phyloP scores from a whole-genome alignment of 2,329 filamentous ascomycete genomes.

The Karstenula rhodostoma region DNA sequence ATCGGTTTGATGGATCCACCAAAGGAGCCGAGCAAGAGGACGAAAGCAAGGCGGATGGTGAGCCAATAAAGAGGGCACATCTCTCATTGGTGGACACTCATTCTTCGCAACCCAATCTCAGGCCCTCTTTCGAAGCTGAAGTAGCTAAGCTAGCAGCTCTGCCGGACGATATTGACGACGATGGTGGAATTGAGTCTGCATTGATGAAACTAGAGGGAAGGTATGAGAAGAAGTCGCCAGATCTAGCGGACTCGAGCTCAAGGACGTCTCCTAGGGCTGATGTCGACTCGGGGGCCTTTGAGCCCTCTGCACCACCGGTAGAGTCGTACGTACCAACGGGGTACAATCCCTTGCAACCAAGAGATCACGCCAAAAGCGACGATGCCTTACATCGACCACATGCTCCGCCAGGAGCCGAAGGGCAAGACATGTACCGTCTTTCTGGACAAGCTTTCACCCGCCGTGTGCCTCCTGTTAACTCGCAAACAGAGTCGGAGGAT shows the following conservation, averaged over 20 bases:
- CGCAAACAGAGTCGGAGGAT: constrained; percentile 69
- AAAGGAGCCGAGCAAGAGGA: constrained; percentile 18
- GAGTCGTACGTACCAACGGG: constrained; percentile 31
- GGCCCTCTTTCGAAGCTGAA: constrained; percentile 84
- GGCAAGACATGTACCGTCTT: constrained; percentile 41
- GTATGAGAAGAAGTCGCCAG: constrained; percentile 64
- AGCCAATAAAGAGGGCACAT: constrained; percentile 33
- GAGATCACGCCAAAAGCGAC: constrained; percentile 28
- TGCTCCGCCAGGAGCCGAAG: constrained; percentile 36
- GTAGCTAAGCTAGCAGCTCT: constrained; percentile 87
- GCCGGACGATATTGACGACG: constrained; percentile 77
- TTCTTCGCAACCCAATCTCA: constrained; percentile 63
- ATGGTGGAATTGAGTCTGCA: constrained; percentile 92
- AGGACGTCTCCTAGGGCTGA: constrained; percentile 30
- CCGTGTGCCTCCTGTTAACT: constrained; percentile 33
- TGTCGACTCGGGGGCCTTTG: constrained; percentile 34
- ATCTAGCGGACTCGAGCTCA: constrained; percentile 11
- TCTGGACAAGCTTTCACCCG: constrained; percentile 42
- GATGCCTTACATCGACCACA: constrained; percentile 39
- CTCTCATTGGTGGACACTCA: constrained; percentile 59
- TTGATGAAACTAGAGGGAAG: constrained; percentile 91
- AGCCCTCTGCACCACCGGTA: constrained; percentile 27
- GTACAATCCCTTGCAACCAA: constrained; percentile 21
- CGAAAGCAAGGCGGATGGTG: constrained; percentile 22
- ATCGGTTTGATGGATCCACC: constrained; percentile 34